Base-by-base conservation (phyloP, 805 yeast genomes). In the Sugiyamaella valdiviana region DNA sequence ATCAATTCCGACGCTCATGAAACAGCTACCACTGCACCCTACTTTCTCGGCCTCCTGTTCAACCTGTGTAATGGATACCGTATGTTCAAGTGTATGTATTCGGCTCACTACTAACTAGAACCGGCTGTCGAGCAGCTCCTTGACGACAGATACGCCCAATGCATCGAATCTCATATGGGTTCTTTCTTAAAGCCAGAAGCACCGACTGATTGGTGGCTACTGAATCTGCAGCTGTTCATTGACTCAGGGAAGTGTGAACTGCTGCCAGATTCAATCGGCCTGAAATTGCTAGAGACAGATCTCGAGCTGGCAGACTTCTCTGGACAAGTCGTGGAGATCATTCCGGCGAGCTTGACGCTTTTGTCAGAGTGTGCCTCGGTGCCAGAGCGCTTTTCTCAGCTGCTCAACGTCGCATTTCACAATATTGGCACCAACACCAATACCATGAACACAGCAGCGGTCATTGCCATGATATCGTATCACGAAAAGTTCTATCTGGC, bases 41-140 rank as follows among this genome's bases (percentile, higher is more conserved):
- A 36, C 37, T n/a, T 47, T 38, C 36, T 41, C n/a, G 23, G 41
- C 19, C 24, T 50, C 21, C 24, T 50, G 26, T 50, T 45, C 41
- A 54, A 54, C 40, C 22, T 54, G 17, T 50, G 49, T 15, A 49
- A 45, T 26, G 57, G 46, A 4, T 46, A 15, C 24, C 39, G 35
- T 36, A 24, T 12, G 50, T 36, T 4, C 12, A 35, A 9, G 26
- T 7, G 17, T 49, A 6, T 26, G 32, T 6, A 24, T 24, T 24
- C 29, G 29, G 29, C 10, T 24, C 6, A 24, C 6, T 6, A 24
- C 32, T 26, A 26, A 26, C 32, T 10, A 26, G 32, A 26, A 26
- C 32, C 32, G 32, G 32, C 32, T 10, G 32, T n/a, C 10, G 14
- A 26, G 14, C 3, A 26, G 5, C 32, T 26, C 32, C 9, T 26